A percentile compares a stretch with the other conserved stretches of the same genome.
Conservation (phyloP, 1,139 yeast species). For the Wickerhamomyces sp. region DNA sequence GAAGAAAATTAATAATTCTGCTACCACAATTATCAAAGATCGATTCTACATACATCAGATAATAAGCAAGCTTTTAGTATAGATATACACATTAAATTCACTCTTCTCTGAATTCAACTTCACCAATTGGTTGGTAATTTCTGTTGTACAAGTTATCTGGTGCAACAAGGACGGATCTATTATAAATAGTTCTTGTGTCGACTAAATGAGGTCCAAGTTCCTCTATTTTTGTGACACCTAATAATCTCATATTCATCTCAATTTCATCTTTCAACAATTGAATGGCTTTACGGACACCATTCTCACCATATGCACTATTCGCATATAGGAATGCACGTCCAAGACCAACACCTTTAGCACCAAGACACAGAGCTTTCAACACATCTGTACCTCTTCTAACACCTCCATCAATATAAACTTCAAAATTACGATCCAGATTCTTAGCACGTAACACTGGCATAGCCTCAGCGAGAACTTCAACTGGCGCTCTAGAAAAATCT, state of each 20-base stretch:
- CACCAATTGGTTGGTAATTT: slow-evolving; percentile 38
- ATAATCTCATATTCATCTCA: slow-evolving; percentile 80
- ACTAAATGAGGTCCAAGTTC: slow-evolving; percentile 56
- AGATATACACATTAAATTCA: not conserved
- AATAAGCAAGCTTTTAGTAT: not conserved
- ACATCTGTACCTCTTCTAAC: slow-evolving; percentile 68
- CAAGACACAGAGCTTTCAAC: slow-evolving; percentile 63
- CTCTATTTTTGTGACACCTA: slow-evolving; percentile 67
- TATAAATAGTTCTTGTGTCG: slow-evolving; percentile 34
- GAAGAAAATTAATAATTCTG: slow-evolving; percentile 73
- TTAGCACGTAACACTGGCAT: slow-evolving; percentile 48
- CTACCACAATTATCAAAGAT: slow-evolving; percentile 76
- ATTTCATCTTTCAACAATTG: slow-evolving; percentile 77
- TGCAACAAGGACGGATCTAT: slow-evolving; percentile 41
- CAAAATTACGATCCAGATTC: slow-evolving; percentile 33
- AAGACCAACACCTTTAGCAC: slow-evolving; percentile 73
- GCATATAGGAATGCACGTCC: slow-evolving; percentile 74
- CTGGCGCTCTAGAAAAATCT: slow-evolving; percentile 63
- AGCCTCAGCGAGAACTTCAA: slow-evolving; percentile 63
- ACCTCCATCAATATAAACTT: slow-evolving; percentile 47
- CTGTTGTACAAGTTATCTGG: slow-evolving; percentile 39
- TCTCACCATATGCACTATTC: slow-evolving; percentile 68
- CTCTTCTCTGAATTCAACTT: slow-evolving; percentile 29
- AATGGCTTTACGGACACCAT: slow-evolving; percentile 75
- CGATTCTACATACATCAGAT: slow-evolving; percentile 75